Evolutionary conservation across 768 basidiomycete genomes (phyloP).

Genomic region (Tylopilus vinaceipallidus): DNA sequence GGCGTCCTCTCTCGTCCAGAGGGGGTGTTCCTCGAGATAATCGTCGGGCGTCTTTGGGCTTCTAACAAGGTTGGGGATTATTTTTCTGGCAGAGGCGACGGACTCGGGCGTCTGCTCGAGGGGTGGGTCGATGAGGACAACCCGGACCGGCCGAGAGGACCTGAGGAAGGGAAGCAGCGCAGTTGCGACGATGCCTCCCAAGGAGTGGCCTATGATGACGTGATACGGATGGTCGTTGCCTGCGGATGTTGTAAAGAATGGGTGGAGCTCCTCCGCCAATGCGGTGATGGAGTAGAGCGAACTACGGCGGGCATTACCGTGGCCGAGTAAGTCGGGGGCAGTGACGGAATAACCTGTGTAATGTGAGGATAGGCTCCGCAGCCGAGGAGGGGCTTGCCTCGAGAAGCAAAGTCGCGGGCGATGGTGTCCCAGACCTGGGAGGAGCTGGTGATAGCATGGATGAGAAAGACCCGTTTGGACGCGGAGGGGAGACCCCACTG

Average conservation of each 20-base stretch:
- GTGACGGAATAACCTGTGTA: slow-evolving; percentile 22
- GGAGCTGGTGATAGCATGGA: slow-evolving; percentile 18
- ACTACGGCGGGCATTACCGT: slow-evolving; percentile 10
- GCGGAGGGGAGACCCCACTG: slow-evolving; percentile 23
- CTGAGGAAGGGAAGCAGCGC: slow-evolving; percentile 17
- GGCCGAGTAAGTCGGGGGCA: slow-evolving; percentile 25
- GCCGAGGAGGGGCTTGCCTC: slow-evolving; percentile 7
- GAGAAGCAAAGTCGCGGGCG: slow-evolving; percentile 10
- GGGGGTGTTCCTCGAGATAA: not conserved
- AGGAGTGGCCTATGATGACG: slow-evolving; percentile 22
- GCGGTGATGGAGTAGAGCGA: slow-evolving; percentile 17
- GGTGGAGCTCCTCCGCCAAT: slow-evolving; percentile 12
- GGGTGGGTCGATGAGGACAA: slow-evolving; percentile 24
- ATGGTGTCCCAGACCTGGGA: slow-evolving; percentile 17
- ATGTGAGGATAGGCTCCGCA: not conserved
- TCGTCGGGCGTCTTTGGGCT: not conserved
- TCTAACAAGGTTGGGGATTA: not conserved
- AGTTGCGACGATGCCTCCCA: slow-evolving; percentile 17
- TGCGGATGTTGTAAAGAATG: slow-evolving; percentile 1
- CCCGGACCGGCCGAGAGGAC: not conserved
- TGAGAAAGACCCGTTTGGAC: slow-evolving; percentile 14
- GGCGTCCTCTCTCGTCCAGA: slow-evolving; percentile 3
- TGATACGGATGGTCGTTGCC: not conserved
- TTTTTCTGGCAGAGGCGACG: not conserved
- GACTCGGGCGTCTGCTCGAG: not conserved